Base-by-base conservation (phyloP, 352 stramenopile species). In the Phytopythium oedochilum region DNA sequence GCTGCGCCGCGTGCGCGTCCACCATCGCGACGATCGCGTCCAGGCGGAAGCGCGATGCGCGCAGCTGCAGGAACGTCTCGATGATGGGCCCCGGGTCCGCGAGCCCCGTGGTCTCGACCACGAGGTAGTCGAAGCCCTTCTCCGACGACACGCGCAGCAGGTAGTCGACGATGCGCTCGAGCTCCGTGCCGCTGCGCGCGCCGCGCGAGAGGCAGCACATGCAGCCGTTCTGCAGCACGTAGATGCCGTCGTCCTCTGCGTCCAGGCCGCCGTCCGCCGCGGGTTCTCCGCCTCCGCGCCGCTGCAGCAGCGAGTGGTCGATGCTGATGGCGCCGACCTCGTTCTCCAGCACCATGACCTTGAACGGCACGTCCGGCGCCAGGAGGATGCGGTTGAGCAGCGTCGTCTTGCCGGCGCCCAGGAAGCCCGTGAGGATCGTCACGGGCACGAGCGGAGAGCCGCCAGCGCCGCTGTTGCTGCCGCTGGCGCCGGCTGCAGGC, bases 191-290 rank as follows among this genome's bases (percentile, higher is more conserved):
- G 20, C 97, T 90, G 36, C 98, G 96, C 28, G 89, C 89, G 12
- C 91, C 73, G 39, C 62, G 60, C 14, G 98, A 89, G 12, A 92
- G 97, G 72, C 97, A 99, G 79, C 97, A 99, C 61, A 99, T 97
- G 66, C 97, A 99, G 38, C 96, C 96, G 70, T 99, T 99, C 73
- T 98, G 86, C 77, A 99, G 96, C 32, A 96, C 96, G 54, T 98
- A 96, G 46, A 99, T 90, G 55, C 98, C 96, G 61, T 89, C 78
- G 5, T 64, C 52, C 12, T 79, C 61, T 4, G 71, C 42, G 35
- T 59, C 53, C 11, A n/a, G n/a, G n/a, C n/a, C n/a, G n/a, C n/a
- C n/a, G n/a, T n/a, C n/a, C n/a, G n/a, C n/a, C n/a, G n/a, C n/a
- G n/a, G n/a, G n/a, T n/a, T n/a, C n/a, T n/a, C n/a, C n/a, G n/a